Evolutionary conservation across 2,329 filamentous ascomycete genomes (phyloP).

Genomic region (Gaeumannomyces tritici): DNA sequence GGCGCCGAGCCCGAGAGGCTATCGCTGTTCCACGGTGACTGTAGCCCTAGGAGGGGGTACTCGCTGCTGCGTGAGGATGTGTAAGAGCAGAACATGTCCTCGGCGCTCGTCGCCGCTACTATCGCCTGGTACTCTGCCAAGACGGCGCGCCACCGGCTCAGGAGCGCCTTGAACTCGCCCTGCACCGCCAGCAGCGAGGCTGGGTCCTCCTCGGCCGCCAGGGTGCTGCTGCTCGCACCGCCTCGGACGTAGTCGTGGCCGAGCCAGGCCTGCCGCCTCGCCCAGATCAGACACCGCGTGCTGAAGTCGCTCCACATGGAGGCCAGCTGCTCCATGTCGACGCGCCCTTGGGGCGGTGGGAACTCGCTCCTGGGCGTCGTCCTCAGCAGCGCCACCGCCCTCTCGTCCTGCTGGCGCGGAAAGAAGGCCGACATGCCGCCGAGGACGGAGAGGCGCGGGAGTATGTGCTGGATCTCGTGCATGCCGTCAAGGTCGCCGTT

Average conservation of each 20-base stretch:
- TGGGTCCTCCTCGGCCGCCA: not conserved
- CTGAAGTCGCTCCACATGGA: not conserved
- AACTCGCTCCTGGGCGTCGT: not conserved
- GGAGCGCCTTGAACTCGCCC: not conserved
- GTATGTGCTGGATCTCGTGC: not conserved
- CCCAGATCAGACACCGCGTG: not conserved
- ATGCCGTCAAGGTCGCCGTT: not conserved
- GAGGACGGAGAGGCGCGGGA: not conserved
- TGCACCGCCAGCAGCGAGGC: not conserved
- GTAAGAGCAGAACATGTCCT: not conserved
- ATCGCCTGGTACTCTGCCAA: not conserved
- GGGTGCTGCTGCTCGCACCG: not conserved
- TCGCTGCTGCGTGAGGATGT: not conserved
- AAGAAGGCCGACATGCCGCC: not conserved
- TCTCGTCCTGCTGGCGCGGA: not conserved
- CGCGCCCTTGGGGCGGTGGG: not conserved
- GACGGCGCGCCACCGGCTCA: not conserved
- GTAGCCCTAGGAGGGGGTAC: not conserved
- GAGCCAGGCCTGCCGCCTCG: not conserved
- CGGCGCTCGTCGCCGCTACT: too few relatives aligned
- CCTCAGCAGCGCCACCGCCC: not conserved
- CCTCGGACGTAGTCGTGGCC: not conserved
- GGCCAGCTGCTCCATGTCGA: not conserved
- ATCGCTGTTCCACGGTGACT: not conserved
- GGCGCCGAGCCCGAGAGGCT: not conserved